These are phyloP conservation scores for Chimonanthus salicifolius DNA, from an alignment of 164 flowering plant genomes.

Conservation along the genomic window DNA sequence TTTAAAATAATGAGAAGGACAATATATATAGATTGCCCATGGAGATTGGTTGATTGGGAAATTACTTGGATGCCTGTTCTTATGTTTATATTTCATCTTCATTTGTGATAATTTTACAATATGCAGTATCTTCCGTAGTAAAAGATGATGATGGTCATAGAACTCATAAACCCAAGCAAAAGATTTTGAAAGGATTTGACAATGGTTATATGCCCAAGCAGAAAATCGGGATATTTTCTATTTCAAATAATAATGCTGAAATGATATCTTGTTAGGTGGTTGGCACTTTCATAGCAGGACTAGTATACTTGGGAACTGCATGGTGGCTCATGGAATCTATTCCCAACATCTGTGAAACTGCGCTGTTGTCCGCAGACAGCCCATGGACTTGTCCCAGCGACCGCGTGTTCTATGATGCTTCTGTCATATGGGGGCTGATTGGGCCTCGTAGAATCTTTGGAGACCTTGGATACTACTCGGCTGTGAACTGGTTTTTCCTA, in stretches of 20 bases:
- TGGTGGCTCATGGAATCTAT: slow-evolving; percentile 88
- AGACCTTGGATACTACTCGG: slow-evolving; percentile 46
- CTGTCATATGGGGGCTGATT: slow-evolving; percentile 85
- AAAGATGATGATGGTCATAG: too few species aligned
- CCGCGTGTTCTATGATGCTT: slow-evolving; percentile 75
- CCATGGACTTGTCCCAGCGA: slow-evolving; percentile 84
- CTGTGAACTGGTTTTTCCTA: slow-evolving; percentile 77
- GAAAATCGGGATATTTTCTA: background rate
- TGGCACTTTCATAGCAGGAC: slow-evolving; percentile 58
- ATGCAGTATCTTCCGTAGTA: background rate
- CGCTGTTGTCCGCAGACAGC: slow-evolving; percentile 35
- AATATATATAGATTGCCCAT: too few species aligned
- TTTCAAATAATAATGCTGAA: background rate
- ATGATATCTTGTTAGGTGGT: slow-evolving; percentile 42
- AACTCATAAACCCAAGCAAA: too few species aligned
- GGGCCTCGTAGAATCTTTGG: slow-evolving; percentile 84
- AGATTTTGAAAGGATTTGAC: too few species aligned
- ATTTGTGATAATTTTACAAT: background rate
- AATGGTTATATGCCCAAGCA: background rate
- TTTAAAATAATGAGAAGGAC: too few species aligned
- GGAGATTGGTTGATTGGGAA: too few species aligned
- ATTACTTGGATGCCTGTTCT: too few species aligned
- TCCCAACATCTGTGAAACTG: slow-evolving; percentile 49
- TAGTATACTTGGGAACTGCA: slow-evolving; percentile 65
- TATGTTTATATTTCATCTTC: background rate